Evolutionary conservation across 2,329 filamentous ascomycete species (phyloP).

Genomic region (Thelonectria discophora): DNA sequence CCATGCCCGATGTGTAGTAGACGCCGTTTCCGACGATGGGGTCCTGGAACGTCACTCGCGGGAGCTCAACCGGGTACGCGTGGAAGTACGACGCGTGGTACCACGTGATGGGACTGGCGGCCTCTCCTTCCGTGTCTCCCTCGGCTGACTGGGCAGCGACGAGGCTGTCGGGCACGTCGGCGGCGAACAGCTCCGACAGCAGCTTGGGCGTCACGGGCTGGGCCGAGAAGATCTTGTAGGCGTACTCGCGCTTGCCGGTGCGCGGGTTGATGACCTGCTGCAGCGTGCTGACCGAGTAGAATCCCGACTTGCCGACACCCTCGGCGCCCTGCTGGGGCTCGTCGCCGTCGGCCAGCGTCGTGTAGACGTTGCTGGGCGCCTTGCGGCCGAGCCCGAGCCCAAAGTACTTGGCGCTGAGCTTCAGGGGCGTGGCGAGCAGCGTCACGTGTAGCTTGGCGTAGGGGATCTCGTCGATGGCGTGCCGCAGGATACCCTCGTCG

Average conservation of each 20-base stretch:
- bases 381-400: slow-evolving; percentile 64
- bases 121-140: slow-evolving; percentile 45
- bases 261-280: slow-evolving; percentile 69
- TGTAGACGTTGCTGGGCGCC: slow-evolving; percentile 81
- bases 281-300: slow-evolving; percentile 87
- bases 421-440: slow-evolving; percentile 80
- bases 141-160: slow-evolving; percentile 39
- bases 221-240: slow-evolving; percentile 74
- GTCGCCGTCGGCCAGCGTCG: slow-evolving; percentile 75
- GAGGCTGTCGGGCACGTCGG: slow-evolving; percentile 55
- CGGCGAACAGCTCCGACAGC: slow-evolving; percentile 61
- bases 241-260: slow-evolving; percentile 61
- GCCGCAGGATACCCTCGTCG: slow-evolving; percentile 72
- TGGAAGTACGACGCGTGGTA: slow-evolving; percentile 80
- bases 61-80: slow-evolving; percentile 86
- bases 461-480: slow-evolving; percentile 77
- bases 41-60: slow-evolving; percentile 87
- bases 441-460: slow-evolving; percentile 91
- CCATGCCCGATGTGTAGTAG: slow-evolving; percentile 80
- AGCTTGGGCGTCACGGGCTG: slow-evolving; percentile 61
- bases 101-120: slow-evolving; percentile 72
- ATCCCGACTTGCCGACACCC: slow-evolving; percentile 76
- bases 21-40: slow-evolving; percentile 72
- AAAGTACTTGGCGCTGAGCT: slow-evolving; percentile 79
- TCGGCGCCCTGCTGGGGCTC: slow-evolving; percentile 58